Evolutionary conservation across 2,329 filamentous ascomycete genomes (phyloP).

Genomic region (Onygena corvina): DNA sequence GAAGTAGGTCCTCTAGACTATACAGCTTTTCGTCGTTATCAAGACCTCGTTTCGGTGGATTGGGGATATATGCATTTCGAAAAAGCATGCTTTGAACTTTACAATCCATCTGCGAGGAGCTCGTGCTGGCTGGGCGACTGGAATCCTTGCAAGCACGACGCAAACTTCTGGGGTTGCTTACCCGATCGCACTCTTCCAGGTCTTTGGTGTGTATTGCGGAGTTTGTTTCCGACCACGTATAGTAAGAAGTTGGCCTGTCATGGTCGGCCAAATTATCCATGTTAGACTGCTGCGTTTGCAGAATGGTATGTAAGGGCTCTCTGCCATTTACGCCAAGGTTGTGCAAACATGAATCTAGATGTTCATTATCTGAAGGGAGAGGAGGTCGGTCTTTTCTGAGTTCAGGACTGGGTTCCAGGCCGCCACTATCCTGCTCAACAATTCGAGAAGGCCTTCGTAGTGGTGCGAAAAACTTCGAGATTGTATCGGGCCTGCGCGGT

Average conservation of each 20-base stretch:
- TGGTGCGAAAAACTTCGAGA: not conserved
- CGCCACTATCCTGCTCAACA: not conserved
- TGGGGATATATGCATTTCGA: conserved; percentile 10
- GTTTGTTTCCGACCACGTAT: conserved; percentile 10
- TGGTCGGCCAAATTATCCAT: not conserved
- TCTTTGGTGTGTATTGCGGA: not conserved
- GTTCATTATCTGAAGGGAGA: not conserved
- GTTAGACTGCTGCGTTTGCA: not conserved
- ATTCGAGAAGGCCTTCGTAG: not conserved
- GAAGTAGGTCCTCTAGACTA: conserved; percentile 10
- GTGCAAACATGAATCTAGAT: not conserved
- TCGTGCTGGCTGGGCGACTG: not conserved
- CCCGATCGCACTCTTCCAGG: not conserved
- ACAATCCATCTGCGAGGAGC: conserved; percentile 4
- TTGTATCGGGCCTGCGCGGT: not conserved
- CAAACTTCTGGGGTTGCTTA: not conserved
- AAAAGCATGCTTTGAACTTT: conserved; percentile 11
- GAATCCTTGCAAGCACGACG: too few species aligned
- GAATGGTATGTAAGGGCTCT: too few species aligned
- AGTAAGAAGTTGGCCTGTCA: conserved; percentile 7
- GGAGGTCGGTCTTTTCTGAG: too few species aligned
- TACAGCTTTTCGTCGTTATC: not conserved
- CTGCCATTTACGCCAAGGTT: not conserved
- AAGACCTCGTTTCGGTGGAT: not conserved
- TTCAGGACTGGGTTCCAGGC: too few species aligned